Percentiles rank a stretch among this genome's conserved stretches.
Conservation (phyloP, 805 yeast genomes). For the Yarrowia sp. region DNA sequence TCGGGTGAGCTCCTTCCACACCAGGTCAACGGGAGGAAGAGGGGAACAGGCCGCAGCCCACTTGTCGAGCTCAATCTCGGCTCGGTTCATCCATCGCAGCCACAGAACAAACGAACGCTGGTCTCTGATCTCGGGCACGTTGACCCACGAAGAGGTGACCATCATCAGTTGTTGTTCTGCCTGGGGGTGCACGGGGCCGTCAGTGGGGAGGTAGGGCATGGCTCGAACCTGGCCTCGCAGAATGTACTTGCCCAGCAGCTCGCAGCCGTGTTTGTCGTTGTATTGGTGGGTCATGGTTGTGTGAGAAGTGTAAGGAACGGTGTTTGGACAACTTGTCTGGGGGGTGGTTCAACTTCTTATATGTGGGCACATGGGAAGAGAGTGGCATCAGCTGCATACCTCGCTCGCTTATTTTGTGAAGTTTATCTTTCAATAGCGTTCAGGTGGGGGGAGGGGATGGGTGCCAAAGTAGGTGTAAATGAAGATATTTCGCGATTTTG, state of each 20-base stretch:
- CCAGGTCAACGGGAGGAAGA: conserved; percentile 28
- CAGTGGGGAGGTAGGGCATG: conserved; percentile 27
- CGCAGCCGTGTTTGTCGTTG: conserved; percentile 38
- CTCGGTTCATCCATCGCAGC: conserved; percentile 38
- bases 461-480: no score
- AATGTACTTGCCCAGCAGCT: conserved; percentile 37
- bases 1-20: conserved; percentile 32
- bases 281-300: conserved; percentile 32
- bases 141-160: conserved; percentile 34
- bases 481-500: neutral
- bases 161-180: conserved; percentile 36
- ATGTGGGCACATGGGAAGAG: conserved; percentile 17
- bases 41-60: conserved; percentile 35
- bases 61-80: conserved; percentile 33
- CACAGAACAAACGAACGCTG: conserved; percentile 34
- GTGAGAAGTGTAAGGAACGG: neutral
- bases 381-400: conserved; percentile 35
- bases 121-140: conserved; percentile 32
- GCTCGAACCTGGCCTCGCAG: conserved; percentile 35
- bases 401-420: conserved; percentile 34
- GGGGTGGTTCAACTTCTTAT: conserved; percentile 19
- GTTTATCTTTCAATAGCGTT: conserved; percentile 15
- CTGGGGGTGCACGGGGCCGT: conserved; percentile 34
- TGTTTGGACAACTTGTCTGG: neutral
- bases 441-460: conserved; percentile 16